These are phyloP conservation scores for Megacollybia marginata DNA, from an alignment of 768 basidiomycete species.

Conservation along the genomic window DNA sequence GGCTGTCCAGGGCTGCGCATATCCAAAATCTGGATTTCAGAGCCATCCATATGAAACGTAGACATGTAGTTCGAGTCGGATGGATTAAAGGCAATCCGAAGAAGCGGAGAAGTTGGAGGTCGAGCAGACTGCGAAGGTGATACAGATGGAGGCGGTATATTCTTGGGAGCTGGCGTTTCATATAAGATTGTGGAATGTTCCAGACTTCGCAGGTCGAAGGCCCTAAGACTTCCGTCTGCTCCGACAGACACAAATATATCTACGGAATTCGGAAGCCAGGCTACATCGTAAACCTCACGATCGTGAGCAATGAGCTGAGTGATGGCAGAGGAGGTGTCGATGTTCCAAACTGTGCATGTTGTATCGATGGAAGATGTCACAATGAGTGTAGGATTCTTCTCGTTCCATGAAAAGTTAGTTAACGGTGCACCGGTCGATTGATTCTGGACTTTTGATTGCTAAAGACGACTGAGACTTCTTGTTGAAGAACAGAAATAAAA, in stretches of 20 bases:
- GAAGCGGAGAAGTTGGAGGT: constrained; percentile 71
- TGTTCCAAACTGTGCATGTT: constrained; percentile 98
- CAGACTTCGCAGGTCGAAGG: constrained; percentile 92
- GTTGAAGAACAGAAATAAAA: constrained; percentile 2
- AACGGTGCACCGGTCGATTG: constrained; percentile 82
- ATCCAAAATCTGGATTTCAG: constrained; percentile 87
- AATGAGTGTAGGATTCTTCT: constrained; percentile 81
- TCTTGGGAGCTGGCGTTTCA: constrained; percentile 82
- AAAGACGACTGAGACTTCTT: constrained; percentile 2
- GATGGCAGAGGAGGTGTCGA: constrained; percentile 86
- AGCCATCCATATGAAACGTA: constrained; percentile 91
- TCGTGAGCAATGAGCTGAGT: constrained; percentile 98
- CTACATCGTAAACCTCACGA: constrained; percentile 93
- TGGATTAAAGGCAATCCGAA: constrained; percentile 88
- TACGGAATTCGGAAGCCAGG: constrained; percentile 94
- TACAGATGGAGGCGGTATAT: constrained; percentile 47
- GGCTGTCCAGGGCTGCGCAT: constrained; percentile 96
- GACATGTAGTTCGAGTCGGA: constrained; percentile 93
- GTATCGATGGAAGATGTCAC: constrained; percentile 99
- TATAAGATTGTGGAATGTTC: constrained; percentile 99
- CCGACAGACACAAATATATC: constrained; percentile 99
- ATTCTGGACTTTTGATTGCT: constrained; percentile 89
- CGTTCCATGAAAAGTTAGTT: constrained; percentile 98
- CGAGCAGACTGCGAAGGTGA: constrained; percentile 56
- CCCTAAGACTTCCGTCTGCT: constrained; percentile 92